A percentile compares a stretch with the other conserved stretches of the same genome.
Conservation (phyloP, 495 filamentous ascomycete species). For the Aspergillus homomorphus region DNA sequence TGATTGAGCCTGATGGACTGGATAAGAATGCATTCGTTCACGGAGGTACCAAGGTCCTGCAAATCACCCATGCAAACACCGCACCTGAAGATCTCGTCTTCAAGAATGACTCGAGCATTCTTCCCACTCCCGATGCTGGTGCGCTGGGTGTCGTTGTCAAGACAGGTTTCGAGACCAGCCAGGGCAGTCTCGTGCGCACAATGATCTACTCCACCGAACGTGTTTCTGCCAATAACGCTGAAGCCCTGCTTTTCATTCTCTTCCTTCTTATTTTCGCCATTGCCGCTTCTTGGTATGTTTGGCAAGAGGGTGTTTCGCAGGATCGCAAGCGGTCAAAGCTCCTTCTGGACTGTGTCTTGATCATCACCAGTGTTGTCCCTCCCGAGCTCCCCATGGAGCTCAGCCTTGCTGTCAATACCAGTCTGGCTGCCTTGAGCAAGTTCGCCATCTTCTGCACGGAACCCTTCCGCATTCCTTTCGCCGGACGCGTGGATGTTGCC, state of each 20-base stretch:
- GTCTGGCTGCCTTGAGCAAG: slow-evolving; percentile 88
- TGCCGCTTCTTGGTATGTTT: slow-evolving; percentile 99
- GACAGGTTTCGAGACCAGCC: slow-evolving; percentile 98
- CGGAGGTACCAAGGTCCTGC: slow-evolving; percentile 95
- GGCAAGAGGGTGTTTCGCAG: slow-evolving; percentile 88
- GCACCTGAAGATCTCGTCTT: slow-evolving; percentile 65
- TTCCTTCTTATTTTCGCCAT: slow-evolving; percentile 96
- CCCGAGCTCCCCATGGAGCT: slow-evolving; percentile 98
- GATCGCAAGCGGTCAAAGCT: slow-evolving; percentile 97
- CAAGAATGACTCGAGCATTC: slow-evolving; percentile 64
- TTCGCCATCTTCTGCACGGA: slow-evolving; percentile 98
- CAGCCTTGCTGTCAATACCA: slow-evolving; percentile 97
- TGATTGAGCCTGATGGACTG: slow-evolving; percentile 81
- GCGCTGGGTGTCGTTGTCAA: slow-evolving; percentile 93
- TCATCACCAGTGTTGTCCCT: slow-evolving; percentile 94
- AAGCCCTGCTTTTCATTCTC: slow-evolving; percentile 92
- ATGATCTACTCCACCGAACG: slow-evolving; percentile 99
- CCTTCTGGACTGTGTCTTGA: slow-evolving; percentile 93
- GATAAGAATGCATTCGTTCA: slow-evolving; percentile 97
- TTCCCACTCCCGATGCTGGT: slow-evolving; percentile 81
- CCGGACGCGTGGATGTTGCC: slow-evolving; percentile 91
- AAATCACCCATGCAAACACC: slow-evolving; percentile 77
- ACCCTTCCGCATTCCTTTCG: slow-evolving; percentile 97
- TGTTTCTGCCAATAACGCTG: slow-evolving; percentile 93
- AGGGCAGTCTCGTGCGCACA: slow-evolving; percentile 93